Evolutionary conservation across 1,139 yeast genomes (phyloP).

Genomic region (Zygosaccharomyces pseudobailii): DNA sequence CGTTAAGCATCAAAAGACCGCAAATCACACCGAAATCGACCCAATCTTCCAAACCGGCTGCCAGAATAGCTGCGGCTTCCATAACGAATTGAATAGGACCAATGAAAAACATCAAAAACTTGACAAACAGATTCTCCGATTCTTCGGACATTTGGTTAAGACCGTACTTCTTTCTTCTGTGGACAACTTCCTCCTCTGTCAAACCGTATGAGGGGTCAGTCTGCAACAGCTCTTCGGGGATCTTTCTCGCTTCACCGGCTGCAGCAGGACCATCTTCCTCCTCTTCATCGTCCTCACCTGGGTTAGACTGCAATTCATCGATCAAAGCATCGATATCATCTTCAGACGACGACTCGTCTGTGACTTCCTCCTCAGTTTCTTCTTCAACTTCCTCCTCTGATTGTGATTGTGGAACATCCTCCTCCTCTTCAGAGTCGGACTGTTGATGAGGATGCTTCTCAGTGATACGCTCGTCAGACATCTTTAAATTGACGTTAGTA

Average conservation of each 20-base stretch:
- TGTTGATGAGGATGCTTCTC: constrained; percentile 31
- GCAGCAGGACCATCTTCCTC: constrained; percentile 37
- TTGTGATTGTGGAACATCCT: constrained; percentile 7
- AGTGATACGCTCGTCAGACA: constrained; percentile 37
- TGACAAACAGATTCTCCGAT: constrained; percentile 72
- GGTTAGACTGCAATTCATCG: constrained; percentile 82
- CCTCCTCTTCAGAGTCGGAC: constrained; percentile 12
- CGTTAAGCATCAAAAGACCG: constrained; percentile 83
- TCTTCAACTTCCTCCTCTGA: constrained; percentile 35
- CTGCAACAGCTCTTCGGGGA: constrained; percentile 84
- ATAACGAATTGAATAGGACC: constrained; percentile 99
- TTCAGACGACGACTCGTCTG: constrained; percentile 40
- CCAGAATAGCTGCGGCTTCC: constrained; percentile 97
- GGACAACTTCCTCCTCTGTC: constrained; percentile 70
- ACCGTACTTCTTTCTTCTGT: constrained; percentile 93
- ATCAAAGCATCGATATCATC: constrained; percentile 87
- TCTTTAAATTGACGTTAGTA: constrained; percentile 5
- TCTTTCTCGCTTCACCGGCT: constrained; percentile 51
- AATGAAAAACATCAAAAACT: constrained; percentile 88
- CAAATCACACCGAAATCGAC: constrained; percentile 98
- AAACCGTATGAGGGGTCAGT: constrained; percentile 85
- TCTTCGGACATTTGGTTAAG: constrained; percentile 94
- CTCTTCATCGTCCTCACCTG: constrained; percentile 51
- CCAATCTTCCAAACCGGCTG: constrained; percentile 99
- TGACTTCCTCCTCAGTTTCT: constrained; percentile 29